These are phyloP conservation scores for Bodo saltans DNA, from an alignment of 78 protist genomes.

Conservation along the genomic window DNA sequence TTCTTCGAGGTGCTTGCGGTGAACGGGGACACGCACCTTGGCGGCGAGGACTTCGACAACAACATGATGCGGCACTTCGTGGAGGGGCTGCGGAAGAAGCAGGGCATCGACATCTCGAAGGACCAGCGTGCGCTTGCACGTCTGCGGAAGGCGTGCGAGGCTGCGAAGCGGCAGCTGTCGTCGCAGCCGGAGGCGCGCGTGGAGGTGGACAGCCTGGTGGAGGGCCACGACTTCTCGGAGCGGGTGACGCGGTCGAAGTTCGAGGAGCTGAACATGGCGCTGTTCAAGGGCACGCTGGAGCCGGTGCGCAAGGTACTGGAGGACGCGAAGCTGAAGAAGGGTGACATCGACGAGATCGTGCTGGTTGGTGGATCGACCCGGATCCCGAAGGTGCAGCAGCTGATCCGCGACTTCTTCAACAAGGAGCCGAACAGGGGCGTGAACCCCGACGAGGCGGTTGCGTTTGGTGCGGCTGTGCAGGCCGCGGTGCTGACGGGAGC, in stretches of 20 bases:
- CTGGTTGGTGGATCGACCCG: slow-evolving; percentile 99
- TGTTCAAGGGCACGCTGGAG: slow-evolving; percentile 86
- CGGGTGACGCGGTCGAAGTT: slow-evolving; percentile 98
- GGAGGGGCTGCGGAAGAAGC: slow-evolving; percentile 81
- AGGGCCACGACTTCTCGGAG: slow-evolving; percentile 92
- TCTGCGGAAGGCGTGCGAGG: slow-evolving; percentile 88
- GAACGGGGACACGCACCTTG: slow-evolving; percentile 97
- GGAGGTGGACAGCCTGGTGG: slow-evolving; percentile 89
- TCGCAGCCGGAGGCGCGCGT: slow-evolving; percentile 70
- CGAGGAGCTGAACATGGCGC: slow-evolving; percentile 96
- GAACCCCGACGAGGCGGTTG: slow-evolving; percentile 80
- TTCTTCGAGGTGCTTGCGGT: slow-evolving; percentile 98
- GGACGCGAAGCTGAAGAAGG: slow-evolving; percentile 88
- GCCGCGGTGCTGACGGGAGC: slow-evolving; percentile 90
- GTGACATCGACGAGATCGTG: slow-evolving; percentile 91
- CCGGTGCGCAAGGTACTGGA: slow-evolving; percentile 89
- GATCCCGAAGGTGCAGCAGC: slow-evolving; percentile 96
- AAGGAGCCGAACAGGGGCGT: slow-evolving; percentile 87
- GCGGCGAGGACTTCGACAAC: slow-evolving; percentile 98
- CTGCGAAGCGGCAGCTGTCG: slow-evolving; percentile 89
- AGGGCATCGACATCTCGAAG: slow-evolving; percentile 44
- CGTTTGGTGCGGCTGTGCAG: slow-evolving; percentile 99
- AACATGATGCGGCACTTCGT: slow-evolving; percentile 80
- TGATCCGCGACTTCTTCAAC: slow-evolving; percentile 93
- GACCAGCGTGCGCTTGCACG: slow-evolving; percentile 85